Percentiles rank a stretch among this genome's conserved stretches.
These are phyloP conservation scores for Xylaria sp. DNA, from an alignment of 2,329 filamentous ascomycete species.

Conservation along the genomic window DNA sequence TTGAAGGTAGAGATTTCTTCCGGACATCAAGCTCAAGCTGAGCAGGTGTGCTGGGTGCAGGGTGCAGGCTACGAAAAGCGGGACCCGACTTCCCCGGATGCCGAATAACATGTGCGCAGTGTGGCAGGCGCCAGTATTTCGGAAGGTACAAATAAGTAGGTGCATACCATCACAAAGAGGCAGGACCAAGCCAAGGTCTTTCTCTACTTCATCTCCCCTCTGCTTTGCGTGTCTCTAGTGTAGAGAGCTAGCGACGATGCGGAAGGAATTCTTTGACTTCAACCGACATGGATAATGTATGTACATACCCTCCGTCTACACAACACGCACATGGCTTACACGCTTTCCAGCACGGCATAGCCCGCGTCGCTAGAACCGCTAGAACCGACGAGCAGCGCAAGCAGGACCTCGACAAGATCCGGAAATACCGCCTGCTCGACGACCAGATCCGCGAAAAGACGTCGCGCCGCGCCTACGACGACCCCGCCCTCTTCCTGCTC, in stretches of 20 bases:
- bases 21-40: too few species aligned
- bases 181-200: too few species aligned
- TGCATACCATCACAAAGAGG: too few species aligned
- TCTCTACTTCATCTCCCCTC: too few species aligned
- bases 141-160: too few species aligned
- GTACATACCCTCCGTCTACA: not conserved
- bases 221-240: not conserved
- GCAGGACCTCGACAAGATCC: slow-evolving; percentile 77
- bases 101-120: too few species aligned
- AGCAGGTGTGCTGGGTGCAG: too few species aligned
- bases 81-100: too few species aligned
- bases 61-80: too few species aligned
- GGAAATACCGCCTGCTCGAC: slow-evolving; percentile 75
- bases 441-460: slow-evolving; percentile 71
- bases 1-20: too few species aligned
- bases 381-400: slow-evolving; percentile 73
- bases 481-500: slow-evolving; percentile 64
- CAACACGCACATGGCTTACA: slow-evolving; percentile 2
- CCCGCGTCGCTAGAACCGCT: slow-evolving; percentile 64
- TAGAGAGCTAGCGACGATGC: not conserved
- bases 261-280: not conserved
- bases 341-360: slow-evolving; percentile 75
- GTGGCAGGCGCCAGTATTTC: too few species aligned
- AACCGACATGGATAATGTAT: slow-evolving; percentile 42
- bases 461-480: slow-evolving; percentile 46